phyloP scores from a whole-genome alignment of 2,329 filamentous ascomycete species.

The Talaromyces verruculosus region DNA sequence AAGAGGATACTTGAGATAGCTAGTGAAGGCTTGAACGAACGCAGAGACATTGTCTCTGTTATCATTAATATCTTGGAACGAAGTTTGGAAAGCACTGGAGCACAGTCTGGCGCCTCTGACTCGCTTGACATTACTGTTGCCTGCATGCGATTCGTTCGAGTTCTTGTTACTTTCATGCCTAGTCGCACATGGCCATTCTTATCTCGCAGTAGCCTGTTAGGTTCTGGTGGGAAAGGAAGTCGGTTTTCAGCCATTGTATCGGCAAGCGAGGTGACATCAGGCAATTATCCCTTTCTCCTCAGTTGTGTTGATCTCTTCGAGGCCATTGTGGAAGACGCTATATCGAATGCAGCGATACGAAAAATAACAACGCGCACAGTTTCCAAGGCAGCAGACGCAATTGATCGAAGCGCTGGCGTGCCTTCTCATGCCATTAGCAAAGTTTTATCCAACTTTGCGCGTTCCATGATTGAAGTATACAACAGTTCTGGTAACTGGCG shows the following conservation, averaged over 20 bases:
- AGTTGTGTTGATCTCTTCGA: conserved; percentile 73
- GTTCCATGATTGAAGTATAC: conserved; percentile 76
- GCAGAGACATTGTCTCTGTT: conserved; percentile 72
- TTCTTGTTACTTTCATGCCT: conserved; percentile 69
- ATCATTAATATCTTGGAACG: conserved; percentile 83
- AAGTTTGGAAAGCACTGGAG: conserved; percentile 52
- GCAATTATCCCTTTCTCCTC: conserved; percentile 74
- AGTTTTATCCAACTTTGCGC: conserved; percentile 70
- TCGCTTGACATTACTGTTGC: conserved; percentile 67
- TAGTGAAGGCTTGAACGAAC: conserved; percentile 49
- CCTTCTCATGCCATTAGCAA: conserved; percentile 75
- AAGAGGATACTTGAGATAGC: conserved; percentile 51
- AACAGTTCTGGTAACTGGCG: conserved; percentile 86
- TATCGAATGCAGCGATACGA: conserved; percentile 53
- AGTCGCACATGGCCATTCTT: conserved; percentile 89
- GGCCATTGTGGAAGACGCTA: conserved; percentile 71
- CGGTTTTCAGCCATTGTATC: conserved; percentile 76
- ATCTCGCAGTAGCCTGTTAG: conserved; percentile 75
- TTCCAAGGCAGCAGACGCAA: conserved; percentile 33
- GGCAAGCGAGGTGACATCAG: conserved; percentile 74
- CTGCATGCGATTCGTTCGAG: conserved; percentile 77
- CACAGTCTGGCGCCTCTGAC: conserved; percentile 62
- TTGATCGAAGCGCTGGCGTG: conserved; percentile 64
- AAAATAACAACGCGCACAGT: conserved; percentile 36
- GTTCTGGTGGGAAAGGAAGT: conserved; percentile 71